phyloP scores from a whole-genome alignment of 2,329 filamentous ascomycete genomes.

The Biscogniauxia marginata region DNA sequence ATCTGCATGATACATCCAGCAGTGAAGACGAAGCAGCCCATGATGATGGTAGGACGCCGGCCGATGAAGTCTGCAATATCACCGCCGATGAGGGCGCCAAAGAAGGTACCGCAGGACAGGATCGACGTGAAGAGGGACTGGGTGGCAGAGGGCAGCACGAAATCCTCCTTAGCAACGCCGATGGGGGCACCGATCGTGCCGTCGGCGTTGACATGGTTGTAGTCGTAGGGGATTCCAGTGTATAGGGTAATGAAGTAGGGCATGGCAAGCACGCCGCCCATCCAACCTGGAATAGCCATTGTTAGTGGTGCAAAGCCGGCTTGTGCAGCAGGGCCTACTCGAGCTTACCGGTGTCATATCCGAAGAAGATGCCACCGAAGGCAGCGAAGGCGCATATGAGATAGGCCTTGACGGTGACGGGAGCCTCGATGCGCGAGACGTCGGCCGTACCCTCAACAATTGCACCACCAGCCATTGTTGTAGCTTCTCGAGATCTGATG shows the following conservation, averaged over 20 bases:
- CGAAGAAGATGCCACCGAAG: constrained; percentile 74
- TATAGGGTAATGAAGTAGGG: constrained; percentile 41
- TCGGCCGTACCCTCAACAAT: constrained; percentile 42
- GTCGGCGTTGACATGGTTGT: constrained; percentile 15
- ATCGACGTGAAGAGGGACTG: constrained; percentile 66
- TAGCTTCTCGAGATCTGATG: constrained; percentile 8
- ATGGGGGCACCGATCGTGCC: constrained; percentile 21
- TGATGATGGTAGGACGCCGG: constrained; percentile 57
- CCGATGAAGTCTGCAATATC: constrained; percentile 65
- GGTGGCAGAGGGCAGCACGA: constrained; percentile 44
- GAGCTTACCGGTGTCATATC: constrained; percentile 67
- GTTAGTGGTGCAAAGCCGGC: neutral
- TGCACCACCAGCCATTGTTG: constrained; percentile 32
- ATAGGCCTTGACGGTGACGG: constrained; percentile 68
- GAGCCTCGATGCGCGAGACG: constrained; percentile 62
- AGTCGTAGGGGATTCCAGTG: constrained; percentile 36
- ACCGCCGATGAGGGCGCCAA: constrained; percentile 63
- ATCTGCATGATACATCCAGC: constrained; percentile 60
- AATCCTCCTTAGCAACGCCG: constrained; percentile 28
- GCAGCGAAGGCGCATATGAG: constrained; percentile 68
- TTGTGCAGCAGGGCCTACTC: neutral
- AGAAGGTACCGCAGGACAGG: constrained; percentile 63
- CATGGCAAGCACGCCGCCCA: constrained; percentile 26
- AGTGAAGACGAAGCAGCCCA: constrained; percentile 59
- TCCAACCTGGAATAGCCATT: constrained; percentile 17